Conservation (phyloP, 345 rosid genomes). For the Brassica incana region DNA sequence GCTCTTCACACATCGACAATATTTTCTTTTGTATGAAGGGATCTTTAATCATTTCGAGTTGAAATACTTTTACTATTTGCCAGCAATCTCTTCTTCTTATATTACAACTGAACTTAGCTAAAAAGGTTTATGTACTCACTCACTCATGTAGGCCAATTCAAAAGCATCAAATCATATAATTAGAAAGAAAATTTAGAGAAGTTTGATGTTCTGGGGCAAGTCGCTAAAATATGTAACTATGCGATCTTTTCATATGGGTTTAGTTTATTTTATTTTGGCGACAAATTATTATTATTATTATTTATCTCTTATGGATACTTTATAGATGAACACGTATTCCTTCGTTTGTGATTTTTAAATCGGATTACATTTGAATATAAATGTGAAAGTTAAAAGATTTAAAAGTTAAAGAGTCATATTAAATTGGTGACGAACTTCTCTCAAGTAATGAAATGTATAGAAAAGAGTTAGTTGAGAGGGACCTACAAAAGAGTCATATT, state of each 20-base stretch:
- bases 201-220: too few species aligned
- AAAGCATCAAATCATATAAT: too few species aligned
- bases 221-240: background rate
- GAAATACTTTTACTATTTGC: too few species aligned
- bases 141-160: too few species aligned
- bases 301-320: background rate
- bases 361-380: background rate
- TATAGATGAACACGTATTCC: background rate
- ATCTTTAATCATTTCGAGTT: too few species aligned
- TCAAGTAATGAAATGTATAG: background rate
- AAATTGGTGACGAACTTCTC: background rate
- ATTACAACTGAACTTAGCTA: too few species aligned
- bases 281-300: background rate
- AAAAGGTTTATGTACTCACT: too few species aligned
- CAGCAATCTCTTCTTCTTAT: too few species aligned
- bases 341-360: constrained; percentile 6
- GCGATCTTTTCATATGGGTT: constrained; percentile 1
- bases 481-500: constrained; percentile 5
- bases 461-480: constrained; percentile 17
- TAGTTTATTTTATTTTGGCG: background rate
- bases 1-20: background rate
- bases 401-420: background rate
- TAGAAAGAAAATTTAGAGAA: too few species aligned
- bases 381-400: background rate
- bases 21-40: too few species aligned